Percentiles rank a stretch among this genome's conserved stretches.
Conservation (phyloP, 148 eudicot genomes). For the Drosera capensis region DNA sequence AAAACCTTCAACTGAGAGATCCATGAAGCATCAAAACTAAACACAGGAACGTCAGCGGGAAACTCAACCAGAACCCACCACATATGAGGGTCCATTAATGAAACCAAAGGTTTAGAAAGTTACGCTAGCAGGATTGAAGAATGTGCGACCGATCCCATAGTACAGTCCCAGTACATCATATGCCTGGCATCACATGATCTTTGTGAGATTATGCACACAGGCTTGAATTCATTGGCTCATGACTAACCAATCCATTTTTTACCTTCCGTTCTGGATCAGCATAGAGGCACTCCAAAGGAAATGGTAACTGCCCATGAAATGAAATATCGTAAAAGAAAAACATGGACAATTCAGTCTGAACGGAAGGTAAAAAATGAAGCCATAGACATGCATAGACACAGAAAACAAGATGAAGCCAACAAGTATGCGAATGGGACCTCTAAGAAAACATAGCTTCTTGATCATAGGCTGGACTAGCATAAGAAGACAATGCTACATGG, state of each 20-base stretch:
- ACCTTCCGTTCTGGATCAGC: conserved; percentile 98
- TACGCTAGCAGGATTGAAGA: conserved; percentile 94
- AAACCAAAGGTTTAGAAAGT: conserved; percentile 3
- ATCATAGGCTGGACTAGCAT: too few relatives aligned
- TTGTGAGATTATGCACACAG: too few relatives aligned
- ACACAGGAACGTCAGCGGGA: neutral
- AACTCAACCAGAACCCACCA: neutral
- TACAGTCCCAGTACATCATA: conserved; percentile 85
- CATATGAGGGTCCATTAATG: neutral
- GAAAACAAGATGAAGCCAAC: too few relatives aligned
- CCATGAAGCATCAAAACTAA: too few relatives aligned
- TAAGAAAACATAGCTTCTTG: too few relatives aligned
- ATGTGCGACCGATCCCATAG: conserved; percentile 87
- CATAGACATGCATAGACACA: too few relatives aligned
- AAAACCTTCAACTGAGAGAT: conserved; percentile 56
- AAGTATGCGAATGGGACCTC: too few relatives aligned
- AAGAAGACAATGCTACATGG: too few relatives aligned
- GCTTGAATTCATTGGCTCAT: too few relatives aligned
- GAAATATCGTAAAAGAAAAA: too few relatives aligned
- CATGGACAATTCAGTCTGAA: too few relatives aligned
- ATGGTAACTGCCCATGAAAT: conserved; percentile 31
- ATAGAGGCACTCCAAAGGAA: conserved; percentile 69
- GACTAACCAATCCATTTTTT: neutral
- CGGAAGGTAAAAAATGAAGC: too few relatives aligned
- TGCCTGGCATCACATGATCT: conserved; percentile 37